Percentiles rank a stretch among this genome's conserved stretches.
Evolutionary conservation across 345 rosid genomes (phyloP).

Genomic region (Turnera subulata): DNA sequence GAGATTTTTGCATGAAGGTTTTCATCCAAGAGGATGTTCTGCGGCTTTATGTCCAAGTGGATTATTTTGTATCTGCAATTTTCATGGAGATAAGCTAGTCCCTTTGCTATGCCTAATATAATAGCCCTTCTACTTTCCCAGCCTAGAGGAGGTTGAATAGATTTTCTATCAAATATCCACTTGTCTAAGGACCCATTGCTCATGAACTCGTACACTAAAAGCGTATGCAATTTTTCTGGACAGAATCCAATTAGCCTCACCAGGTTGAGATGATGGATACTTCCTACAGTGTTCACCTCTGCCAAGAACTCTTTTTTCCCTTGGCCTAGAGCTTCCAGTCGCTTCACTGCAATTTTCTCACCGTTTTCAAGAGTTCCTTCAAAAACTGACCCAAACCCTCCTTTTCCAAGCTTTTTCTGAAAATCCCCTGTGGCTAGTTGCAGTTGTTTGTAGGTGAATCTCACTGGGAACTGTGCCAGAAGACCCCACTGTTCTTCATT

Average conservation of each 20-base stretch:
- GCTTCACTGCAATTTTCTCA: slow-evolving; percentile 12
- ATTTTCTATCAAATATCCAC: slow-evolving; percentile 6
- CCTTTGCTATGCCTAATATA: slow-evolving; percentile 7
- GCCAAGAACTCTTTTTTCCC: slow-evolving; percentile 7
- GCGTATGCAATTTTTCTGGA: slow-evolving; percentile 10
- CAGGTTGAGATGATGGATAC: slow-evolving; percentile 15
- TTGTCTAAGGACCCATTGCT: slow-evolving; percentile 12
- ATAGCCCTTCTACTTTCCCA: slow-evolving; percentile 11
- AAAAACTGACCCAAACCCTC: slow-evolving; percentile 18
- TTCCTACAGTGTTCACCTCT: slow-evolving; percentile 12
- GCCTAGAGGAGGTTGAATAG: not conserved
- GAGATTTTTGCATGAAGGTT: slow-evolving; percentile 20
- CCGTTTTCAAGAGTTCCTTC: slow-evolving; percentile 7
- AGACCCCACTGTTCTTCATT: not conserved
- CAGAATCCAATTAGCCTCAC: slow-evolving; percentile 18
- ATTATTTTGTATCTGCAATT: slow-evolving; percentile 17
- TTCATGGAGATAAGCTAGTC: slow-evolving; percentile 23
- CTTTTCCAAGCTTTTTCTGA: slow-evolving; percentile 1
- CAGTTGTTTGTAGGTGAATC: slow-evolving; percentile 12
- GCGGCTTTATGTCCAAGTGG: slow-evolving; percentile 18
- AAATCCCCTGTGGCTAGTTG: slow-evolving; percentile 7
- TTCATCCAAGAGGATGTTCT: slow-evolving; percentile 9
- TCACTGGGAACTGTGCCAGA: not conserved
- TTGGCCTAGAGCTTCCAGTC: not conserved
- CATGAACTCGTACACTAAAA: slow-evolving; percentile 15